Base-by-base conservation (phyloP, 176 grass and related monocot species). In the Zizania latifolia region DNA sequence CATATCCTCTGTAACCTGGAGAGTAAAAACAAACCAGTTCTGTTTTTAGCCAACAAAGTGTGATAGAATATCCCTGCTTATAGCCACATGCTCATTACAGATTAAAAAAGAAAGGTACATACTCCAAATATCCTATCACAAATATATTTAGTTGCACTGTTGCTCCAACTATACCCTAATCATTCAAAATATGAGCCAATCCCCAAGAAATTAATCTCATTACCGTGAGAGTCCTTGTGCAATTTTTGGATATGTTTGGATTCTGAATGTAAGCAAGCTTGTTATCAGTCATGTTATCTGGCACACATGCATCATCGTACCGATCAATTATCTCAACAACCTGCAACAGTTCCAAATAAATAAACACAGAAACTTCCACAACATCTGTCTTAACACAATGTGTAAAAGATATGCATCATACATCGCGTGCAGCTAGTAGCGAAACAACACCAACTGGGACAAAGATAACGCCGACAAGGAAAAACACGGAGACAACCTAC, bases 401-500 rank as follows among this genome's bases (percentile, higher is more conserved):
- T 6, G 38, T 8, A 43, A 70, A 84, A 86, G 17, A 32, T 28
- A 71, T 1, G 13, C 8, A 72, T 22, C 86, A 57, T 92, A 99
- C 96, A 68, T 90, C 70, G 63, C 54, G 84, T 19, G 96, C 93
- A 27, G 96, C 85, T 62, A 88, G 60, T 30, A 99, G 85, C 0
- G 89, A 83, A 43, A 88, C 85, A 40, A 95, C 36, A 23, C 92
- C 96, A 10, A 99, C 87, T 29, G 96, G 96, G 44, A 99, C 81
- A 32, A 99, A 99, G 33, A 99, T 64, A 48, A 90, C 5, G 0
- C 89, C 96, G 0, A 99, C 80, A 60, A 94, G 78, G n/a, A 84
- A 84, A 72, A 99, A 90, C 56, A 99, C 92, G 5, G 89, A 88
- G 67, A 99, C 87, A 39, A 99, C 96, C 96, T 99, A 68, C 75